Evolutionary conservation across 2,329 filamentous ascomycete genomes (phyloP), one percentile per base, ranked within the genome.

Genomic region (Sporothrix humicola): DNA sequence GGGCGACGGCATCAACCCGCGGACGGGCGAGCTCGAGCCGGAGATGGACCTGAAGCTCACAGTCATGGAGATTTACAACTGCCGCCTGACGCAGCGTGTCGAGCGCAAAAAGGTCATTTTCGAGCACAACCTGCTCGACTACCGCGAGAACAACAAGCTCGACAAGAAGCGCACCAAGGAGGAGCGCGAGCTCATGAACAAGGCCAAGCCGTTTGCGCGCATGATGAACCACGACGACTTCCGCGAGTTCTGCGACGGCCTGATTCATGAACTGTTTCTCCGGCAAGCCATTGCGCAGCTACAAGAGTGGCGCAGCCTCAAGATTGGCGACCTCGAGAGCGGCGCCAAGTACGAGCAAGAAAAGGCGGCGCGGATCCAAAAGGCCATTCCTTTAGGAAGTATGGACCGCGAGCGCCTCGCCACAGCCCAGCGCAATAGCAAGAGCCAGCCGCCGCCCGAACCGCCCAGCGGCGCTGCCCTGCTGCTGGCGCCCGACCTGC

Each of bases 61-160:
- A 0, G 94, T 99, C 23, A 98, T 99, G 90, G 94, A 97, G 77
- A 97, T 99, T 69, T 99, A 99, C 85, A 99, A 99, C 80, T 92
- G 92, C 73, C 90, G 95, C 4, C 84, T 99, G 20, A 97, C 95
- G 2, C 92, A 95, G 73, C 91, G 96, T 77, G 95, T 95, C 7
- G 95, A 98, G 79, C 89, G 96, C 63, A 99, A 99, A 83, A 97
- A 96, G 84, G 92, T 98, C 69, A 92, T 99, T 6, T 98, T 99
- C 78, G 95, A 98, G 80, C 96, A 99, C 82, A 93, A 93, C 74
- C 86, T 99, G 42, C 86, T 99, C 3, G 95, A 99, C 73, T 99
- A 99, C 79, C 88, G 94, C 75, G 97, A 97, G 81, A 97, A 97
- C 80, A 92, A 89, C 37, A 92, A 94, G 69, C 82, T 91, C 4